phyloP scores from a whole-genome alignment of 2,329 filamentous ascomycete genomes.

The Colletotrichum navitas region DNA sequence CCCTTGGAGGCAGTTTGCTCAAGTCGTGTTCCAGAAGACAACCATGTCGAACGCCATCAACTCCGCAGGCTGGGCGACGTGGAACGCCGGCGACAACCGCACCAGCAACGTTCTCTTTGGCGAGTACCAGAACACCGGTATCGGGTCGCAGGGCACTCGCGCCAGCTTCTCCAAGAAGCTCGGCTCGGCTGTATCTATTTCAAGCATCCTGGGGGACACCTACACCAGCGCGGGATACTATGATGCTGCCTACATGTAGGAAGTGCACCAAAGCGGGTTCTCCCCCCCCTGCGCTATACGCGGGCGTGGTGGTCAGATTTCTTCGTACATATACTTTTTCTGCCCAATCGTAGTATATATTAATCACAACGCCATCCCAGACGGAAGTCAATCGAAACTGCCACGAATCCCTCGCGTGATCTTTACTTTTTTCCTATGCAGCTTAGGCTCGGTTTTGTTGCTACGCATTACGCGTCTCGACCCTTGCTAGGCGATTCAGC shows the following conservation, averaged over 20 bases:
- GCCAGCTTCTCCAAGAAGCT: constrained; percentile 58
- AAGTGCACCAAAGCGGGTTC: not conserved
- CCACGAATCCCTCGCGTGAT: not conserved
- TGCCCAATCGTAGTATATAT: not conserved
- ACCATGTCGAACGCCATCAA: constrained; percentile 69
- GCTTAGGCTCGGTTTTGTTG: no score
- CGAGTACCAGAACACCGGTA: constrained; percentile 71
- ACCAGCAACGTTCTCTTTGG: constrained; percentile 67
- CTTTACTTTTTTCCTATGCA: not conserved
- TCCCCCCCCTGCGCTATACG: not conserved
- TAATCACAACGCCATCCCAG: not conserved
- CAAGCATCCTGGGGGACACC: constrained; percentile 46
- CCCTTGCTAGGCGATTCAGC: not conserved
- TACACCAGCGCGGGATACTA: constrained; percentile 47
- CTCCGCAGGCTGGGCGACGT: constrained; percentile 68
- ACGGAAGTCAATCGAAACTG: not conserved
- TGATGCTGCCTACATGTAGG: constrained; percentile 48
- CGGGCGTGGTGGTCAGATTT: not conserved
- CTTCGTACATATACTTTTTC: constrained; percentile 13
- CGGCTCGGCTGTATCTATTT: constrained; percentile 50
- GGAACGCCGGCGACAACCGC: constrained; percentile 62
- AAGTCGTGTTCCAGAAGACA: constrained; percentile 63
- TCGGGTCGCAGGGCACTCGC: constrained; percentile 65
- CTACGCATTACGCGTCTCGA: not conserved
- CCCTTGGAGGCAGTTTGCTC: constrained; percentile 61